Base-by-base conservation (phyloP, 805 yeast species). In the Kluyveromyces lactis region DNA sequence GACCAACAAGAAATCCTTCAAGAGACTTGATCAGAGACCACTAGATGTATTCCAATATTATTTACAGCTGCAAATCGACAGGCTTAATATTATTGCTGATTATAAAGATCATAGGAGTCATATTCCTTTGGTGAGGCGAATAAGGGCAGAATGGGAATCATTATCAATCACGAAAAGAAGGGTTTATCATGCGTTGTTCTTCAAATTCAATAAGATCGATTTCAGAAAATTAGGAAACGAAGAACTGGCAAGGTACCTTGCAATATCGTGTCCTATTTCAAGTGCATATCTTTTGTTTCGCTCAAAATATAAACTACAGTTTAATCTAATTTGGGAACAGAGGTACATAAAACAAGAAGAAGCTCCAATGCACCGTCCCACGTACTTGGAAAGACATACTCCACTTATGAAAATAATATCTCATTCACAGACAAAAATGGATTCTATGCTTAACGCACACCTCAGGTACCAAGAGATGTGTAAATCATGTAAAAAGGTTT, bases 271-370 rank as follows among this genome's bases (percentile, higher is more conserved):
- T 8, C 59, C 59, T 2, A 47, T 50, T 3, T 36, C 41, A 13
- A 51, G 54, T 37, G 55, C 47, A 26, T 54, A 54, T 29, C 42
- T 54, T 45, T 26, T 51, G 33, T 54, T 54, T 26, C 39, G 59
- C 39, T 48, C 45, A 19, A 42, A 44, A 24, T 54, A 47, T 30
- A 54, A 51, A 29, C 15, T 31, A n/a, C 41, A 45, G 21, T 51
- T 43, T 39, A 50, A 51, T 13, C 19, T 12, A 3, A n/a, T 38
- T n/a, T 46, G 53, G 50, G 42, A 42, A 18, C 48, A 49, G 34
- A 32, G 35, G 11, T 24, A 21, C 24, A 36, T 15, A 38, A 35
- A 26, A 32, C 32, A 12, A 34, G 37, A 16, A 28, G 42, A 18
- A 21, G 9, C 24, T 9, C 9, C 8, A 9, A 6, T 9, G 24